These are phyloP conservation scores for Salix exigua DNA, from an alignment of 345 rosid species.

Conservation along the genomic window DNA sequence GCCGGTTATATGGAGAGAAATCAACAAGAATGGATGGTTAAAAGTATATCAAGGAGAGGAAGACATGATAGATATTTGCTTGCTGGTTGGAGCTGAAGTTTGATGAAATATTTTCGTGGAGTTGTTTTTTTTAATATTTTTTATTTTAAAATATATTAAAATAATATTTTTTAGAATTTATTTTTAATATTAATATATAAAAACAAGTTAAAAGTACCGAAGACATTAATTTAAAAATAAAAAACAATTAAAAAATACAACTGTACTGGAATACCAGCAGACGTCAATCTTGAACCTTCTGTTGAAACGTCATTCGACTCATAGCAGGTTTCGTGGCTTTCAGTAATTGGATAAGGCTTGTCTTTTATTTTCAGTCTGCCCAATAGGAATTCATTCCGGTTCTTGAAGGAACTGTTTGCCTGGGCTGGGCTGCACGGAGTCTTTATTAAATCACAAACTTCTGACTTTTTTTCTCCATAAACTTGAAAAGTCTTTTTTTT, in stretches of 20 bases:
- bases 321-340: conserved; percentile 21
- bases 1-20: background rate
- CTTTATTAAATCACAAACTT: too few relatives aligned
- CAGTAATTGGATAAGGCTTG: conserved; percentile 14
- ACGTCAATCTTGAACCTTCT: background rate
- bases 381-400: background rate
- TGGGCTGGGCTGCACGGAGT: too few relatives aligned
- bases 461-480: too few relatives aligned
- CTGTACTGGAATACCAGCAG: background rate
- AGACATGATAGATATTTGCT: background rate
- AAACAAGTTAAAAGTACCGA: too few relatives aligned
- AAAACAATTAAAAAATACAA: too few relatives aligned
- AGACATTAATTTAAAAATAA: too few relatives aligned
- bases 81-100: background rate
- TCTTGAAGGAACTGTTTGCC: background rate
- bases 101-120: too few relatives aligned
- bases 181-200: too few relatives aligned
- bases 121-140: too few relatives aligned
- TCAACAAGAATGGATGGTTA: background rate
- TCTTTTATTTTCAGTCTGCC: too few relatives aligned
- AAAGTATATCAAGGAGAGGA: background rate
- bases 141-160: too few relatives aligned
- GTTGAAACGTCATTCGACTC: conserved; percentile 21
- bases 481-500: too few relatives aligned
- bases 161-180: background rate